Evolutionary conservation across 495 filamentous ascomycete genomes (phyloP), one percentile per base, ranked within the genome.

Genomic region (Hypoxylon lienhwacheense): DNA sequence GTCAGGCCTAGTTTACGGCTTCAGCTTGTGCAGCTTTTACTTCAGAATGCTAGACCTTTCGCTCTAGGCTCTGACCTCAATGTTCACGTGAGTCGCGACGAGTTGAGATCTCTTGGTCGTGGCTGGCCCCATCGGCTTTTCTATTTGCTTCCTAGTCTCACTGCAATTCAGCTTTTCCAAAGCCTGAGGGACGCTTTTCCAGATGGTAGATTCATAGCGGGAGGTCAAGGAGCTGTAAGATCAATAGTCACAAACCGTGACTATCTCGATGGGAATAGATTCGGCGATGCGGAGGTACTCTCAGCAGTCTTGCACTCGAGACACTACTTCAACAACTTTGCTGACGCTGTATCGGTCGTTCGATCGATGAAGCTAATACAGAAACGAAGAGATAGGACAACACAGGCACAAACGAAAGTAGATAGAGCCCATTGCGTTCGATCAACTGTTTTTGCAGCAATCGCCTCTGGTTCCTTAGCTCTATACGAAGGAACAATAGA

Each of bases 401-500:
- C 6, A n/a, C 35, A 11, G n/a, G n/a, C n/a, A 49, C 16, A 36
- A 21, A 14, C 52, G 53, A 1, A 52, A 61, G 15, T 42, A 11
- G 39, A 33, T 1, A 55, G 57, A 4, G 34, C 42, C 7, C 49
- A 46, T 8, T 64, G 60, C 54, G 48, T 49, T 3, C 6, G 63
- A n/a, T n/a, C n/a, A n/a, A n/a, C 52, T 12, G 44, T 66, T 16
- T 36, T 51, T 25, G 24, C 64, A 12, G 49, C 45, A 22, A 60
- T 68, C 16, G 63, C 59, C 7, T 42, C 56, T n/a, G 51, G 54
- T 7, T 53, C 42, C 5, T 21, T 57, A 14, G 40, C 50, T n/a
- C 41, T 66, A 12, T 68, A 68, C 31, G 47, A 47, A 3, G 55
- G 56, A 0, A 59, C 60, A 1, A 24, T 66, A 0, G 10, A 12